Percentiles rank a stretch among this genome's conserved stretches.
Evolutionary conservation across 805 yeast genomes (phyloP).

Genomic region (Candida ficus): DNA sequence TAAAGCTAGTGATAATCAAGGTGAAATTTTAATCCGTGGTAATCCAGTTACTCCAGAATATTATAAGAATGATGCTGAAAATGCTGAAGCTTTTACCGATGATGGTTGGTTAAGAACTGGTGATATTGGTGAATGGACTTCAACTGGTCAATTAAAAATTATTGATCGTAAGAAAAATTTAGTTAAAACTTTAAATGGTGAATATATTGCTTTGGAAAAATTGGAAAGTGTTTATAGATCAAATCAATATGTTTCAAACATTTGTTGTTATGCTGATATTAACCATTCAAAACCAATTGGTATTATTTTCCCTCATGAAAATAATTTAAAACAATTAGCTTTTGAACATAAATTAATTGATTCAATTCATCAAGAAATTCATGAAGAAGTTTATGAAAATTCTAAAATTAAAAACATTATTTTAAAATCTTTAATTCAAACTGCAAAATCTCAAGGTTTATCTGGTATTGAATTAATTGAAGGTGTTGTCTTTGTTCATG

Average conservation of each 20-base stretch:
- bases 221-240: conserved; percentile 89
- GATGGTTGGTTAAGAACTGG: conserved; percentile 96
- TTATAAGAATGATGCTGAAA: conserved; percentile 79
- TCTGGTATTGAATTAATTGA: conserved; percentile 79
- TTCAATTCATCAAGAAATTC: conserved; percentile 33
- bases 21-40: conserved; percentile 85
- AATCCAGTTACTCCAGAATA: conserved; percentile 69
- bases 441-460: conserved; percentile 80
- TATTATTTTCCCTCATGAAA: conserved; percentile 77
- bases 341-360: conserved; percentile 48
- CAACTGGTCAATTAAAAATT: conserved; percentile 70
- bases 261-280: conserved; percentile 92
- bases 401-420: conserved; percentile 50
- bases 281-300: conserved; percentile 88
- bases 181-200: conserved; percentile 95
- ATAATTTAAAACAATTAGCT: conserved; percentile 55
- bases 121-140: conserved; percentile 92
- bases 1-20: conserved; percentile 84
- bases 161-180: conserved; percentile 95
- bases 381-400: conserved; percentile 45
- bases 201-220: conserved; percentile 94
- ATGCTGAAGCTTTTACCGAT: conserved; percentile 60
- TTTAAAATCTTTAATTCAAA: conserved; percentile 53
- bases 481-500: conserved; percentile 74
- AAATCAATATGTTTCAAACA: conserved; percentile 65